phyloP scores from a whole-genome alignment of 1,284 basidiomycete species.

The Naganishia cerealis region DNA sequence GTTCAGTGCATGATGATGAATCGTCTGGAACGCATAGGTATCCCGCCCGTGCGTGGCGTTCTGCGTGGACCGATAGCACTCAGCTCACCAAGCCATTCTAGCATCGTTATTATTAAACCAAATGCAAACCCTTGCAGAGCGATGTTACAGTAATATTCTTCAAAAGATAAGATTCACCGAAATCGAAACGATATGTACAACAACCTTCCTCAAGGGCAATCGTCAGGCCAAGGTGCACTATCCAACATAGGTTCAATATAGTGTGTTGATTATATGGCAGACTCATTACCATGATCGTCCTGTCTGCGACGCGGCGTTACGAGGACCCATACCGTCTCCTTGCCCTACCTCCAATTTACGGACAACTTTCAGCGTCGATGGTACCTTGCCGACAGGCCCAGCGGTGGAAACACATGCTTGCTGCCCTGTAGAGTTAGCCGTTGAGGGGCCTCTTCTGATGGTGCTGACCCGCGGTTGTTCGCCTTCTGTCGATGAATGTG shows the following conservation, averaged over 20 bases:
- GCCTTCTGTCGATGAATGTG: not conserved
- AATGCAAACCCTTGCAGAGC: not conserved
- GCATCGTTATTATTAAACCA: too few relatives aligned
- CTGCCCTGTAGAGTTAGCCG: not conserved
- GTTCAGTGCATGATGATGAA: not conserved
- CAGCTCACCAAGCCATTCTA: too few relatives aligned
- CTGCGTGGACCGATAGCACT: too few relatives aligned
- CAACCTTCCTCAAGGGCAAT: not conserved
- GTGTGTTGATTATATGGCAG: not conserved
- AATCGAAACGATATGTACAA: slow-evolving; percentile 5
- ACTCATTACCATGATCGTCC: not conserved
- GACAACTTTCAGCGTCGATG: not conserved
- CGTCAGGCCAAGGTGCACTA: not conserved
- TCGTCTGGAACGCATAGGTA: too few relatives aligned
- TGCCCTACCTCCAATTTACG: slow-evolving; percentile 28
- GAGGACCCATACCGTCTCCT: slow-evolving; percentile 28
- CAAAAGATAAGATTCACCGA: slow-evolving; percentile 6
- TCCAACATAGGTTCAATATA: not conserved
- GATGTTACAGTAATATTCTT: not conserved
- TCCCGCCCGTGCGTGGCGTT: too few relatives aligned
- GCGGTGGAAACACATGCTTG: not conserved
- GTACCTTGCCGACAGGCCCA: not conserved
- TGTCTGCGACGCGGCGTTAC: slow-evolving; percentile 8
- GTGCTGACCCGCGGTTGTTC: not conserved
- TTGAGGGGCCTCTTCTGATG: not conserved